Conservation (phyloP, 2,329 filamentous ascomycete species). For the Cladosporium halotolerans region DNA sequence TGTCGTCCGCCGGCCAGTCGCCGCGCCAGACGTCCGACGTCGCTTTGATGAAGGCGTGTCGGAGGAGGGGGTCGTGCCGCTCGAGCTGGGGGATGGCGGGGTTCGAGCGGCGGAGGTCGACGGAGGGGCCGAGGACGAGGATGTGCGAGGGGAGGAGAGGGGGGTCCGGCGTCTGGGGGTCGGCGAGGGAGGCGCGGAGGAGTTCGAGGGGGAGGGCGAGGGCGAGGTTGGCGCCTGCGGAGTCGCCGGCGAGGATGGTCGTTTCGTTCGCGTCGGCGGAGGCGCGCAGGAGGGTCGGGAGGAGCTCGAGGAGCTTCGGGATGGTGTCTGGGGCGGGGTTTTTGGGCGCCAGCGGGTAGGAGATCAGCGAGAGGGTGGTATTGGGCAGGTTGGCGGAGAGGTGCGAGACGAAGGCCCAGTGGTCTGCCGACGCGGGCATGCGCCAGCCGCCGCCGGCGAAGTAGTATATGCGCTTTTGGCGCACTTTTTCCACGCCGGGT, state of each 20-base stretch:
- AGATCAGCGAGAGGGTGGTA: slow-evolving; percentile 42
- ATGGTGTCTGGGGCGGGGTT: slow-evolving; percentile 45
- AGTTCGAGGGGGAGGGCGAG: slow-evolving; percentile 37
- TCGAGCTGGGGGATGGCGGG: slow-evolving; percentile 37
- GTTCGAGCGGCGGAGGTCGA: slow-evolving; percentile 44
- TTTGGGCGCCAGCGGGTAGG: slow-evolving; percentile 49
- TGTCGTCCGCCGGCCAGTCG: slow-evolving; percentile 38
- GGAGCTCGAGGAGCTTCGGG: slow-evolving; percentile 42
- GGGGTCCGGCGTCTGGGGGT: slow-evolving; percentile 12
- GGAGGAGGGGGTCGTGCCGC: slow-evolving; percentile 43
- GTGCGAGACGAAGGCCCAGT: slow-evolving; percentile 48
- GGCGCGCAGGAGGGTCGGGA: slow-evolving; percentile 37
- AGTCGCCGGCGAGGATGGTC: slow-evolving; percentile 50
- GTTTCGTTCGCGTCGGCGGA: slow-evolving; percentile 35
- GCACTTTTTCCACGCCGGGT: background rate
- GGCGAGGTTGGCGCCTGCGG: slow-evolving; percentile 50
- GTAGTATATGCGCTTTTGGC: slow-evolving; percentile 42
- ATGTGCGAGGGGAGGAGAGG: slow-evolving; percentile 31
- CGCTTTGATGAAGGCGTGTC: slow-evolving; percentile 34
- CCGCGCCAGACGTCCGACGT: slow-evolving; percentile 40
- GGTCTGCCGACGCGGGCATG: slow-evolving; percentile 42
- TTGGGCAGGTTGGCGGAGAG: slow-evolving; percentile 38
- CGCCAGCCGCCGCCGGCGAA: slow-evolving; percentile 54
- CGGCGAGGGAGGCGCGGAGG: slow-evolving; percentile 20
- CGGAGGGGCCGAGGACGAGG: slow-evolving; percentile 45